Evolutionary conservation across 2,329 filamentous ascomycete species (phyloP).

Genomic region (Aspergillus sojae): DNA sequence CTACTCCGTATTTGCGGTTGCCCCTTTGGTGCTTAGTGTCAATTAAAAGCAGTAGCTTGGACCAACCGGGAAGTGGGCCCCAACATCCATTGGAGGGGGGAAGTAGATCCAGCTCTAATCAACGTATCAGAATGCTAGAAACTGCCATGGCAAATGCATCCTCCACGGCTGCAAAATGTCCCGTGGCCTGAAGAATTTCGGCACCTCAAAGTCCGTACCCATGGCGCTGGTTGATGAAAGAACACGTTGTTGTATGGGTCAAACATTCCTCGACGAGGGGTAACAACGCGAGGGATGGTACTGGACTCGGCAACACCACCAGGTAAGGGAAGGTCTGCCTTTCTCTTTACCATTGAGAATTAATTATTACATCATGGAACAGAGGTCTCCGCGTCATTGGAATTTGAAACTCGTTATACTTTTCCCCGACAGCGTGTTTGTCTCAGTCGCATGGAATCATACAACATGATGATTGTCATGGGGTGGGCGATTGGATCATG

Average conservation of each 20-base stretch:
- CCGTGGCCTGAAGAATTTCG: slow-evolving; percentile 20
- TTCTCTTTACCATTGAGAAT: not conserved
- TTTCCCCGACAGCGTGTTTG: not conserved
- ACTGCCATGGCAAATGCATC: slow-evolving; percentile 17
- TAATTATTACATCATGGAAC: slow-evolving; percentile 16
- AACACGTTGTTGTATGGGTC: slow-evolving; percentile 17
- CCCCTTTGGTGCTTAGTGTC: slow-evolving; percentile 5
- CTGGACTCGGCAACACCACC: slow-evolving; percentile 1
- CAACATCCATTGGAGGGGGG: slow-evolving; percentile 9
- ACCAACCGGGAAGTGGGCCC: slow-evolving; percentile 22
- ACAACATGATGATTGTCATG: not conserved
- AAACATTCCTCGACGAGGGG: slow-evolving; percentile 7
- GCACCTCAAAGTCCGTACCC: slow-evolving; percentile 4
- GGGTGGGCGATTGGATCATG: not conserved
- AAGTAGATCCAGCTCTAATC: slow-evolving; percentile 12
- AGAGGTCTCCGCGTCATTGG: slow-evolving; percentile 19
- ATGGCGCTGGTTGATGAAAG: slow-evolving; percentile 8
- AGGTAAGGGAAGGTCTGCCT: not conserved
- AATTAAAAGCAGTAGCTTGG: slow-evolving; percentile 13
- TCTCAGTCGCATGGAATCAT: not conserved
- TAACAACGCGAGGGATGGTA: slow-evolving; percentile 13
- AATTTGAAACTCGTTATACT: not conserved
- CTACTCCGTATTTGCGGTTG: not conserved
- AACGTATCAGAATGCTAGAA: slow-evolving; percentile 12
- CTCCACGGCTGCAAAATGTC: slow-evolving; percentile 18